A percentile compares a stretch with the other conserved stretches of the same genome.
phyloP scores from a whole-genome alignment of 345 rosid genomes.

The Gossypium stocksii region DNA sequence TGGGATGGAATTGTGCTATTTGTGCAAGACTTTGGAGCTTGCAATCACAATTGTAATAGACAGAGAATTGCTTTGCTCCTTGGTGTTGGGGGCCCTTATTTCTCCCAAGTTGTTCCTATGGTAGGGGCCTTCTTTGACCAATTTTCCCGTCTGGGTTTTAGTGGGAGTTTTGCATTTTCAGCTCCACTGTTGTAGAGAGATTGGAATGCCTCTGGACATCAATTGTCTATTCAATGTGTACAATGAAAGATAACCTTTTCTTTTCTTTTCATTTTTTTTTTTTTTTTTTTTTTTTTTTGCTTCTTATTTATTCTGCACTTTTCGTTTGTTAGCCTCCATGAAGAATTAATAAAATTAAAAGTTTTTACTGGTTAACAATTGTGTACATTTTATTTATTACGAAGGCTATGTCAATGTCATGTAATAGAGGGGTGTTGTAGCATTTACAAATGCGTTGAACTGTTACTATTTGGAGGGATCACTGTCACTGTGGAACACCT shows the following conservation, averaged over 20 bases:
- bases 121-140: slow-evolving; percentile 14
- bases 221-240: slow-evolving; percentile 32
- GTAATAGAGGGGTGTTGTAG: not conserved
- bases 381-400: too few species aligned
- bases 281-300: not conserved
- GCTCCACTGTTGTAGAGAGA: slow-evolving; percentile 29
- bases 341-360: not conserved
- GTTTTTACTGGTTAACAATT: too few species aligned
- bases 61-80: slow-evolving; percentile 23
- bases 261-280: not conserved
- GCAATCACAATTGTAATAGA: slow-evolving; percentile 26
- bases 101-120: slow-evolving; percentile 18
- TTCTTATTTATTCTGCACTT: not conserved
- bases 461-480: not conserved
- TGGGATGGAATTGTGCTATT: slow-evolving; percentile 21
- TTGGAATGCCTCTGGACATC: slow-evolving; percentile 25
- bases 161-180: slow-evolving; percentile 27
- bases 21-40: slow-evolving; percentile 17
- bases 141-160: slow-evolving; percentile 20
- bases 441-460: slow-evolving; percentile 8
- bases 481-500: not conserved
- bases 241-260: slow-evolving; percentile 27
- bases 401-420: not conserved
- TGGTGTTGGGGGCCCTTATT: slow-evolving; percentile 4
- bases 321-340: not conserved